Conservation (phyloP, 1,139 yeast species). For the Debaryomycetaceae sp. region DNA sequence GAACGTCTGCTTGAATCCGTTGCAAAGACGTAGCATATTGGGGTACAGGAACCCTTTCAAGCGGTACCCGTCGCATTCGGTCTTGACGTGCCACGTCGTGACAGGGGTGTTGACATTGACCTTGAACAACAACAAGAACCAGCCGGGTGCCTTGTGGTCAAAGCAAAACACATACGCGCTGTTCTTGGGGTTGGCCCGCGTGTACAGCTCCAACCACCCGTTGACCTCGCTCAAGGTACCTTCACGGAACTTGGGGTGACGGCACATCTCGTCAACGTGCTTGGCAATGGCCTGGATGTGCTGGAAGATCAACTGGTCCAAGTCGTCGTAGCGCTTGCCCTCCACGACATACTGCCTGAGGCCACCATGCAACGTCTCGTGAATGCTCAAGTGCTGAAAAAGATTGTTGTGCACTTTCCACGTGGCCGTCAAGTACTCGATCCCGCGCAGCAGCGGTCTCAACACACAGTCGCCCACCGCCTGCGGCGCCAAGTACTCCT, state of each 20-base stretch:
- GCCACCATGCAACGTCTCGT: slow-evolving; percentile 57
- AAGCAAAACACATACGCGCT: slow-evolving; percentile 90
- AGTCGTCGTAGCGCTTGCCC: slow-evolving; percentile 66
- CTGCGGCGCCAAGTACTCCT: slow-evolving; percentile 84
- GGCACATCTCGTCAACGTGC: slow-evolving; percentile 78
- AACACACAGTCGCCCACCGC: slow-evolving; percentile 90
- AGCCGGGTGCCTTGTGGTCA: slow-evolving; percentile 90
- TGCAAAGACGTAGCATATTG: slow-evolving; percentile 80
- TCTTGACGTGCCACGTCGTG: slow-evolving; percentile 85
- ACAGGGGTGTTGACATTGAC: slow-evolving; percentile 66
- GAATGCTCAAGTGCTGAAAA: slow-evolving; percentile 86
- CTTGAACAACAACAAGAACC: slow-evolving; percentile 83
- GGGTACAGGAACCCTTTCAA: slow-evolving; percentile 79
- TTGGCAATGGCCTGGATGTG: slow-evolving; percentile 83
- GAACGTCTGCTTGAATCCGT: slow-evolving; percentile 78
- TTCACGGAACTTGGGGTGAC: slow-evolving; percentile 82
- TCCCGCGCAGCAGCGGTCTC: slow-evolving; percentile 90
- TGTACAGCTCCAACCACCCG: slow-evolving; percentile 84
- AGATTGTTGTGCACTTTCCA: slow-evolving; percentile 93
- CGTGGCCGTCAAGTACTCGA: slow-evolving; percentile 83
- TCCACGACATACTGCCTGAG: slow-evolving; percentile 70
- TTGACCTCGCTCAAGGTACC: slow-evolving; percentile 80
- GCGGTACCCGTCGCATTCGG: slow-evolving; percentile 80
- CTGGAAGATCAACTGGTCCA: slow-evolving; percentile 89
- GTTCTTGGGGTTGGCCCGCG: slow-evolving; percentile 86